These are phyloP conservation scores for Metschnikowia noctiluminum DNA, from an alignment of 805 yeast species.

Conservation along the genomic window DNA sequence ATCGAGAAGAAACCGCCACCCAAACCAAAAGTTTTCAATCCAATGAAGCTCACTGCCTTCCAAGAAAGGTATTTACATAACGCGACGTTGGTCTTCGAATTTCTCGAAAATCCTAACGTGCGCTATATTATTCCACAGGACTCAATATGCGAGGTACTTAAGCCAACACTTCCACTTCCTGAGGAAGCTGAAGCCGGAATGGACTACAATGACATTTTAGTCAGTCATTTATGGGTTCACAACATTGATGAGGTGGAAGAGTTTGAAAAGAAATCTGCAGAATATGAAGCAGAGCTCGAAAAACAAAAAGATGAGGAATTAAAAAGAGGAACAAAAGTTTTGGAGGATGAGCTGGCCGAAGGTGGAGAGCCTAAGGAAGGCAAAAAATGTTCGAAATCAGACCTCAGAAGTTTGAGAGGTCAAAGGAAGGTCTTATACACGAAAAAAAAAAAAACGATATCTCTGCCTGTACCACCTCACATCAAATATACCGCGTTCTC, in stretches of 20 bases:
- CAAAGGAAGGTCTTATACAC: constrained; percentile 14
- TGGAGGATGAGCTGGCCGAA: constrained; percentile 14
- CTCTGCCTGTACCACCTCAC: constrained; percentile 41
- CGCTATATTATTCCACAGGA: constrained; percentile 76
- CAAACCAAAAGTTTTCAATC: constrained; percentile 28
- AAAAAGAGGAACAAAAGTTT: constrained; percentile 20
- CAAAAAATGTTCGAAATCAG: constrained; percentile 10
- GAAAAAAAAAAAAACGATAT: constrained; percentile 17
- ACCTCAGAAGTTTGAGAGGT: constrained; percentile 12
- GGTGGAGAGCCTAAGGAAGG: constrained; percentile 7
- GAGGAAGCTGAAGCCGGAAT: constrained; percentile 23
- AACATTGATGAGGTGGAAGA: constrained; percentile 47
- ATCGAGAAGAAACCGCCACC: constrained; percentile 19
- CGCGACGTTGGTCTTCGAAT: constrained; percentile 82
- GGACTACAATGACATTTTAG: constrained; percentile 34
- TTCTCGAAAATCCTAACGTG: constrained; percentile 70
- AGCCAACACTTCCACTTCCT: constrained; percentile 22
- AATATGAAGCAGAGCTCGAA: constrained; percentile 26
- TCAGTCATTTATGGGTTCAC: constrained; percentile 50
- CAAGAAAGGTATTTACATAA: constrained; percentile 67
- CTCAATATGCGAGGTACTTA: constrained; percentile 61
- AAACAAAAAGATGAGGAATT: constrained; percentile 28
- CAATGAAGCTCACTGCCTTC: constrained; percentile 66
- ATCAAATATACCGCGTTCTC: constrained; percentile 61
- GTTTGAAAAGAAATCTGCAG: constrained; percentile 36